These are phyloP conservation scores for Edaphochlamys debaryana DNA, from an alignment of 139 green algal genomes.

Conservation along the genomic window DNA sequence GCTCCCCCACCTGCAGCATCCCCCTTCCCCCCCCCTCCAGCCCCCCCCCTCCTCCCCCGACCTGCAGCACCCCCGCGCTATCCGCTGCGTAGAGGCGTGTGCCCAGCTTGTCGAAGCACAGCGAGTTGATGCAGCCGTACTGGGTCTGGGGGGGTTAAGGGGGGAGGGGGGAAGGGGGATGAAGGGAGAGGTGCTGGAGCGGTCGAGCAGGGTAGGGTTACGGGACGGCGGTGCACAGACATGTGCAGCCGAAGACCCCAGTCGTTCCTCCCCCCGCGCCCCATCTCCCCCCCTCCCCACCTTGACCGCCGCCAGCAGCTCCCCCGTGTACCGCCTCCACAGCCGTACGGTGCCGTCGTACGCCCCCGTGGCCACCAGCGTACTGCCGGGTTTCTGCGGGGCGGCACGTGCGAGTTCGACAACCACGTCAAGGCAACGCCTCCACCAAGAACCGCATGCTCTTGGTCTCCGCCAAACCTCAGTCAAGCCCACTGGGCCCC, in stretches of 20 bases:
- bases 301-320: slow-evolving; percentile 42
- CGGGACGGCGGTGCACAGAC: too few relatives aligned
- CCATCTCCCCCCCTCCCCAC: background rate
- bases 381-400: slow-evolving; percentile 31
- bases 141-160: slow-evolving; percentile 11
- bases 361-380: slow-evolving; percentile 32
- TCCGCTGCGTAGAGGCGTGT: slow-evolving; percentile 49
- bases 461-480: too few relatives aligned
- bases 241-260: too few relatives aligned
- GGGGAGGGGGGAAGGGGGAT: too few relatives aligned
- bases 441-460: too few relatives aligned
- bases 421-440: too few relatives aligned
- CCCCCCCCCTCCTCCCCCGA: background rate
- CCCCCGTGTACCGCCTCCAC: slow-evolving; percentile 39
- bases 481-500: too few relatives aligned
- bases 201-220: too few relatives aligned
- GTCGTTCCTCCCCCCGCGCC: too few relatives aligned
- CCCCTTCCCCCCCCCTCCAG: background rate
- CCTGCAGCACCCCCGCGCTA: slow-evolving; percentile 41
- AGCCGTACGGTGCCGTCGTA: slow-evolving; percentile 41
- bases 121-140: slow-evolving; percentile 47
- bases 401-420: too few relatives aligned
- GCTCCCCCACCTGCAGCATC: too few relatives aligned
- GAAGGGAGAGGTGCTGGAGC: too few relatives aligned
- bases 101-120: slow-evolving; percentile 57